A percentile compares a stretch with the other conserved stretches of the same genome.
phyloP scores from a whole-genome alignment of 306 rosid species.

The Dryas octopetala region DNA sequence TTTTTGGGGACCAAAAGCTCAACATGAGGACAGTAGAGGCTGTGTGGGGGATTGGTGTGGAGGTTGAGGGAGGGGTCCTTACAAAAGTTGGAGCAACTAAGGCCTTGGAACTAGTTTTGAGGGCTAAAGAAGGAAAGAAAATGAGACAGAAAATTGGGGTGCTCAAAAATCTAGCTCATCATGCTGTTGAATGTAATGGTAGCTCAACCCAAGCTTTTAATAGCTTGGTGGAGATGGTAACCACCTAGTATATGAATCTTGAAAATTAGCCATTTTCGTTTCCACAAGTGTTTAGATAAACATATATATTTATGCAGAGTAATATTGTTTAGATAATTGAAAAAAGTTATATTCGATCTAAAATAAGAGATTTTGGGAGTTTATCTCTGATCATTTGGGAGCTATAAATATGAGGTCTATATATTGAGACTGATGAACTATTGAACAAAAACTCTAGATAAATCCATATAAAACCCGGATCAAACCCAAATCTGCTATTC shows the following conservation, averaged over 20 bases:
- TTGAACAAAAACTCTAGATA: no score
- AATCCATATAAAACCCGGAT: no score
- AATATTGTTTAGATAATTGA: no score
- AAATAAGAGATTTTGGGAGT: no score
- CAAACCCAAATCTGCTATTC: no score
- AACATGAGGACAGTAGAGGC: constrained; percentile 39
- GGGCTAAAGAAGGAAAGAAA: constrained; percentile 29
- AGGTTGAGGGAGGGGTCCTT: constrained; percentile 38
- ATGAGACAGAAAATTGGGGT: constrained; percentile 39
- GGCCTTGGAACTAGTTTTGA: constrained; percentile 34
- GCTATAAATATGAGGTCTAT: no score
- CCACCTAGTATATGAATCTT: background rate
- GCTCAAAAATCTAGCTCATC: constrained; percentile 28
- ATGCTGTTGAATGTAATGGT: constrained; percentile 36
- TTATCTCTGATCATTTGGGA: no score
- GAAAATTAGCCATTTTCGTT: no score
- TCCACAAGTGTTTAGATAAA: no score
- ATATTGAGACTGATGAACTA: no score
- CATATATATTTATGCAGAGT: no score
- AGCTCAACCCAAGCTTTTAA: constrained; percentile 42
- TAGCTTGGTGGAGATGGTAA: constrained; percentile 32
- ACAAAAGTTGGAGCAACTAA: constrained; percentile 28
- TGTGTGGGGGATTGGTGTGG: constrained; percentile 54
- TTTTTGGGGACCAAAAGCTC: constrained; percentile 56
- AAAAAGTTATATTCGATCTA: no score